Evolutionary conservation across 192 early-diverging fungal genomes (phyloP), one percentile per base, ranked within the genome.

Genomic region (Coemansia sp.): DNA sequence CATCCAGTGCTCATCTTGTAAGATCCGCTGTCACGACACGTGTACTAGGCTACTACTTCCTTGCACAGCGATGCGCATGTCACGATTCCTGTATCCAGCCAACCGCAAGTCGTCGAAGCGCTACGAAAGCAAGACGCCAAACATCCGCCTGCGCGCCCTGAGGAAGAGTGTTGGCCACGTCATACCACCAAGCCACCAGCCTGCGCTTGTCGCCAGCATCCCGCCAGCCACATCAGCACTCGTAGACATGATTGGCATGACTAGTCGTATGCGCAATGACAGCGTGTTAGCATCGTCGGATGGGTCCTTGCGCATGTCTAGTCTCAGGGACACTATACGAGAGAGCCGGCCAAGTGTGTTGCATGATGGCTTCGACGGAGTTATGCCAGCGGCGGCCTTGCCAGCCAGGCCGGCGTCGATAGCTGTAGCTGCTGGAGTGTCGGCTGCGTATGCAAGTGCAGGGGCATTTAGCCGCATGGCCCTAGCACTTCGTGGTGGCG

Each of bases 11-110:
- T 66, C 72, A 9, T 74, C 80, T 9, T 83, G 80, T 68, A 83
- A 83, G 60, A 83, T 68, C 41, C 80, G 80, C 37, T 77, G 80
- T 63, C 80, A 83, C 64, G 80, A 77, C 36, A 75, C 75, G 27
- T 83, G 80, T 46, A 68, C 68, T 2, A 59, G 59, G 29, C 68
- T 54, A 17, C 75, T 83, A 2, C 48, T 53, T 66, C 69, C 75
- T 21, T 83, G 80, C 62, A 54, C 75, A 27, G 64, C 80, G 2
- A 83, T 83, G 80, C 80, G 80, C 69, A 83, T 83, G 80, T 74
- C 80, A 31, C 80, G 80, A 24, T 83, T 83, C 40, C 60, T 77
- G 37, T 77, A 63, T 10, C 80, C 80, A 10, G 80, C 80, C 21
- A 74, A 21, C 59, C 75, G 80, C 62, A 83, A 83, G 72, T 83